A percentile compares a stretch with the other conserved stretches of the same genome.
Conservation (phyloP, 1,139 yeast species). For the Hansenula sp. region DNA sequence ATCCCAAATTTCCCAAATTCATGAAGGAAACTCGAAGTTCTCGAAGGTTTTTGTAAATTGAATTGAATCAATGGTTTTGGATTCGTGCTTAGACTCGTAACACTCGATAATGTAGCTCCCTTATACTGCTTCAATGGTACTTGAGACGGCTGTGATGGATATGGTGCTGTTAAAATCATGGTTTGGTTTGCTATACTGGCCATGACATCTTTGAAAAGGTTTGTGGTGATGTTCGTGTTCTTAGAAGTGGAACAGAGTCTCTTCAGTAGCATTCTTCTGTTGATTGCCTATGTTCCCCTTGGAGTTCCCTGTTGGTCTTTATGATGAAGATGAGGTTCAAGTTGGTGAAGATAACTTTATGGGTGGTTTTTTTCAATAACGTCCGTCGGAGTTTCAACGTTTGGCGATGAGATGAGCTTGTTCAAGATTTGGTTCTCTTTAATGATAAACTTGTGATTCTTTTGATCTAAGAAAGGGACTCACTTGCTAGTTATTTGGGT, state of each 20-base stretch:
- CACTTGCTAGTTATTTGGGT: too few relatives aligned
- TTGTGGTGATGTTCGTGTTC: slow-evolving; percentile 12
- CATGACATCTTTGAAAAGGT: slow-evolving; percentile 33
- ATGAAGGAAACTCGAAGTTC: slow-evolving; percentile 66
- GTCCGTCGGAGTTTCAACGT: background rate
- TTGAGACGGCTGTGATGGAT: slow-evolving; percentile 14
- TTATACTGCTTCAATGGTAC: slow-evolving; percentile 18
- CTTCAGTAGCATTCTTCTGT: too few relatives aligned
- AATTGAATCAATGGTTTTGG: slow-evolving; percentile 78
- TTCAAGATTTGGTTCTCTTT: too few relatives aligned
- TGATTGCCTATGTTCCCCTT: too few relatives aligned
- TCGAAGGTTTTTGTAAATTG: slow-evolving; percentile 78
- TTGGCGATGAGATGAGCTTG: background rate
- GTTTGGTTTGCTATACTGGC: slow-evolving; percentile 35
- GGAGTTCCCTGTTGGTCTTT: slow-evolving; percentile 21
- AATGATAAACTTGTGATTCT: too few relatives aligned
- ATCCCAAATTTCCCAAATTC: slow-evolving; percentile 55
- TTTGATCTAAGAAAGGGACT: too few relatives aligned
- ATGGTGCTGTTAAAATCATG: slow-evolving; percentile 35
- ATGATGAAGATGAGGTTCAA: slow-evolving; percentile 14
- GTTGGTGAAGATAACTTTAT: background rate
- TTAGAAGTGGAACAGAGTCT: background rate
- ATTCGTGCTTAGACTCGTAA: slow-evolving; percentile 67
- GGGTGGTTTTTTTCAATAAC: background rate
- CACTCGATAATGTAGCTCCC: slow-evolving; percentile 83